Evolutionary conservation across 306 rosid genomes (phyloP).

Genomic region (Ceratonia siliqua): DNA sequence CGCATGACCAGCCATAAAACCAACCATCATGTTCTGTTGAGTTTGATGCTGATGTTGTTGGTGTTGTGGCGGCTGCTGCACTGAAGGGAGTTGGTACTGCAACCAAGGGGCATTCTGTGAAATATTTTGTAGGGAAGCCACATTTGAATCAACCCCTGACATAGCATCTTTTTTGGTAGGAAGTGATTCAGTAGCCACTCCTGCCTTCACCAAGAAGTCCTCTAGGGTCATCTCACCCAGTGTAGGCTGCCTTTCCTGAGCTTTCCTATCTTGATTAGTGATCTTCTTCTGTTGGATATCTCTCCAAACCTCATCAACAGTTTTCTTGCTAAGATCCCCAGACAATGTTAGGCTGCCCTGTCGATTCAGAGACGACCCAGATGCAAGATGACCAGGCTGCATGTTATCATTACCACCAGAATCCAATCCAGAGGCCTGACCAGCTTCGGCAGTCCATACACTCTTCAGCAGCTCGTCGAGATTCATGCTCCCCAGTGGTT

Average conservation of each 20-base stretch:
- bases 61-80: constrained; percentile 45
- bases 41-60: constrained; percentile 51
- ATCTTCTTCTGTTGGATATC: constrained; percentile 62
- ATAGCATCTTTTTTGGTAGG: constrained; percentile 31
- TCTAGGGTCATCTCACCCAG: constrained; percentile 76
- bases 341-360: constrained; percentile 61
- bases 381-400: constrained; percentile 39
- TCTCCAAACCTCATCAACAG: constrained; percentile 78
- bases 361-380: constrained; percentile 38
- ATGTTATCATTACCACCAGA: constrained; percentile 33
- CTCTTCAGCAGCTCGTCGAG: constrained; percentile 74
- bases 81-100: constrained; percentile 39
- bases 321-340: constrained; percentile 59
- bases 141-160: constrained; percentile 44
- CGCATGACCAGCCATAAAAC: constrained; percentile 52
- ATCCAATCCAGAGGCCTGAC: constrained; percentile 51
- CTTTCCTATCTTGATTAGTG: constrained; percentile 37
- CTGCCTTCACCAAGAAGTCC: constrained; percentile 74
- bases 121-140: constrained; percentile 35
- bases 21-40: constrained; percentile 55
- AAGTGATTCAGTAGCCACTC: constrained; percentile 56
- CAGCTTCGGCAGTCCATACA: constrained; percentile 70
- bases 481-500: constrained; percentile 73
- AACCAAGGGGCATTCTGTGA: constrained; percentile 60
- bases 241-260: constrained; percentile 59